Percentiles rank a stretch among this genome's conserved stretches.
Conservation (phyloP, 257 asterid genomes). For the Salvia miltiorrhiza region DNA sequence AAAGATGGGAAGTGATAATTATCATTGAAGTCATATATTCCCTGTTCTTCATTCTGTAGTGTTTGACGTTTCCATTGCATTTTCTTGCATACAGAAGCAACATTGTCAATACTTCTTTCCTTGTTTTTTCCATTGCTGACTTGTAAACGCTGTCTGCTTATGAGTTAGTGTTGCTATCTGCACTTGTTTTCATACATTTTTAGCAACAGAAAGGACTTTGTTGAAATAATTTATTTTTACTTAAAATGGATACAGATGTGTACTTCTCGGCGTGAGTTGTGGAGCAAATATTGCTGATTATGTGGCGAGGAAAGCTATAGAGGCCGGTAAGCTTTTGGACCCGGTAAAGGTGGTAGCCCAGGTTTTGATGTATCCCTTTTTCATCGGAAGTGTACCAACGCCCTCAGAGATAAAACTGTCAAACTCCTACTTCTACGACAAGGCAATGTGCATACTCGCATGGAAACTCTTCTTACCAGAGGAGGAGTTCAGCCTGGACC, state of each 20-base stretch:
- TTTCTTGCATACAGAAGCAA: not conserved
- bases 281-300: slow-evolving; percentile 82
- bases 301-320: slow-evolving; percentile 78
- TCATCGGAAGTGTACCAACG: slow-evolving; percentile 80
- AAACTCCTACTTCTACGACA: slow-evolving; percentile 83
- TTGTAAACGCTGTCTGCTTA: not conserved
- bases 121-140: not conserved
- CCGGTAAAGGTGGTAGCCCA: slow-evolving; percentile 94
- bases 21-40: not conserved
- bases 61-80: not conserved
- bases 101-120: not conserved
- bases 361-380: slow-evolving; percentile 89
- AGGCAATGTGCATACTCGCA: slow-evolving; percentile 76
- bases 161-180: not conserved
- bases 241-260: slow-evolving; percentile 56
- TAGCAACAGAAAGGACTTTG: not conserved
- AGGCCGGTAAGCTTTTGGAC: slow-evolving; percentile 68
- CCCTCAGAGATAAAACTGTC: slow-evolving; percentile 80
- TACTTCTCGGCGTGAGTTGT: slow-evolving; percentile 89
- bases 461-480: slow-evolving; percentile 82
- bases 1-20: not conserved
- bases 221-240: slow-evolving; percentile 5
- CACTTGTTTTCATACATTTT: not conserved
- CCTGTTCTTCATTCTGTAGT: not conserved
- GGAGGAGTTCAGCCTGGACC: slow-evolving; percentile 68